phyloP scores from a whole-genome alignment of 805 yeast genomes.

The Saturnispora dispora region DNA sequence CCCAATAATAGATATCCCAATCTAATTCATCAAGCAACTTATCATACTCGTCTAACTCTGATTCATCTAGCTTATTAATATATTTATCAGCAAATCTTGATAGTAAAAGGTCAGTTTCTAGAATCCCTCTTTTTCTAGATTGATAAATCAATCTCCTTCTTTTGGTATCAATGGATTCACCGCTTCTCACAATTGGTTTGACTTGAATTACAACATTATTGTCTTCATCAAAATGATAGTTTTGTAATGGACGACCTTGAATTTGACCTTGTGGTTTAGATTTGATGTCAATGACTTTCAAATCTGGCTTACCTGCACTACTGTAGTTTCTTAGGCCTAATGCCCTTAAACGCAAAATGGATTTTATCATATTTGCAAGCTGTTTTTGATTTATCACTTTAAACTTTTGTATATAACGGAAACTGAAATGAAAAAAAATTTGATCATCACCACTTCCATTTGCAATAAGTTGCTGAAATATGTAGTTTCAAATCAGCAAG shows the following conservation, averaged over 20 bases:
- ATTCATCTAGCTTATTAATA: slow-evolving; percentile 46
- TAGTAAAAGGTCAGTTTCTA: slow-evolving; percentile 82
- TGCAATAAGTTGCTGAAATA: too few species aligned
- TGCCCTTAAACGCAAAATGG: background rate
- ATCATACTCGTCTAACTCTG: slow-evolving; percentile 80
- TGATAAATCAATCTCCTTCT: slow-evolving; percentile 88
- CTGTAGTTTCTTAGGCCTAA: background rate
- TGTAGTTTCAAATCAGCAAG: too few species aligned
- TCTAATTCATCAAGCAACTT: slow-evolving; percentile 83
- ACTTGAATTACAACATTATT: slow-evolving; percentile 52
- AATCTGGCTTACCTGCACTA: slow-evolving; percentile 6
- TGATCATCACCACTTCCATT: background rate
- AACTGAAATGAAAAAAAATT: background rate
- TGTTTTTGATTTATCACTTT: background rate
- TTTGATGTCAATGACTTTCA: slow-evolving; percentile 8
- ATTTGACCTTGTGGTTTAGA: slow-evolving; percentile 13
- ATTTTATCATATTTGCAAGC: background rate
- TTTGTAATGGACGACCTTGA: slow-evolving; percentile 17
- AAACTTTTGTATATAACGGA: background rate
- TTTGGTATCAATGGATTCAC: slow-evolving; percentile 64
- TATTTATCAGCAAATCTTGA: slow-evolving; percentile 78
- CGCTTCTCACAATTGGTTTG: slow-evolving; percentile 67
- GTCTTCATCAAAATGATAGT: slow-evolving; percentile 23
- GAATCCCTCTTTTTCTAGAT: slow-evolving; percentile 87
- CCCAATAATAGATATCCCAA: slow-evolving; percentile 99